Base-by-base conservation (phyloP, 495 filamentous ascomycete species). In the Friedmanniomyces simplex region DNA sequence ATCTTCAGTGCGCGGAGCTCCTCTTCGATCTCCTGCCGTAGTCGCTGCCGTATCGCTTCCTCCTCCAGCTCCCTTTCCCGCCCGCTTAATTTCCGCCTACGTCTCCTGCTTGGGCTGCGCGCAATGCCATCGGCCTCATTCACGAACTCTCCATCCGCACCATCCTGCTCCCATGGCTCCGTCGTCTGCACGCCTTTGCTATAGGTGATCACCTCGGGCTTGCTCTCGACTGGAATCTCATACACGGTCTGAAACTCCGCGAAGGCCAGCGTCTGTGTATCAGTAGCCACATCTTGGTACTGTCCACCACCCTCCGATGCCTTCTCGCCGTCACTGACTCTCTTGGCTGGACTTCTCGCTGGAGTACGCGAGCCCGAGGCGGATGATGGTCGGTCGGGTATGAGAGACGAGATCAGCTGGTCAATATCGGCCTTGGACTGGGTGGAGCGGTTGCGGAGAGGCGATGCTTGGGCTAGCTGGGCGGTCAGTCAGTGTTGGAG, bases 111-210 rank as follows among this genome's bases (percentile, higher is more conserved):
- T 20, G 52, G 45, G 24, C 24, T 54, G 2, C 39, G 32, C 18
- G 53, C 37, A 20, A 36, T 22, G 2, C 37, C 51, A 24, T 59
- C 55, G 8, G 25, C 36, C 30, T 43, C 39, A 13, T 43, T 43
- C 46, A 36, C 53, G n/a, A 12, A 18, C 10, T 24, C 46, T 0
- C 32, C 53, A 22, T 53, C 41, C 22, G 28, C 25, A 6, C 36
- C 14, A 1, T 62, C 60, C 5, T 21, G 8, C 26, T 64, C 57
- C 71, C 71, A 75, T 61, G 61, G 69, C 10, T 76, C 76, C 41
- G 77, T 79, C 18, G 93, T 95, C 67, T 97, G 94, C 25, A 97
- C 89, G 14, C 80, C 89, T 74, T 95, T 99, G 76, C 86, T 96
- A 77, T 97, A 96, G 30, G 87, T 90, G 65, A 91, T 83, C 21